Evolutionary conservation across 108 stramenopile genomes (phyloP).

Genomic region (Fragilaria crotonensis): DNA sequence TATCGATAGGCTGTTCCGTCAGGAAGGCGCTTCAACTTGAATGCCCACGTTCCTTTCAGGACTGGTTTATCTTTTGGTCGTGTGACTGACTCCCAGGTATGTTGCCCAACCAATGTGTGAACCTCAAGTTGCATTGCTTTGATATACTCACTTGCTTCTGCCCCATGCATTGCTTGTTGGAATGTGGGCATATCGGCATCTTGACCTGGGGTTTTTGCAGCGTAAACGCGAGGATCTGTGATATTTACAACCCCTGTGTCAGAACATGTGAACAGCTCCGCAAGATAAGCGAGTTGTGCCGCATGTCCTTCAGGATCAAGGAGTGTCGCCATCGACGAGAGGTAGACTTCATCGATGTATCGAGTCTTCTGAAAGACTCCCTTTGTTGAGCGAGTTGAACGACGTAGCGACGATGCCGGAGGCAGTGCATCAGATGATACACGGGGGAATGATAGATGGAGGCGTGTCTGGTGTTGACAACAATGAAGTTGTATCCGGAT

Average conservation of each 20-base stretch:
- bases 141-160: background rate
- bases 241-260: background rate
- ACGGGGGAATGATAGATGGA: background rate
- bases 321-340: background rate
- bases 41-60: constrained; percentile 18
- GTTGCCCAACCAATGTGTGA: background rate
- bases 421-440: background rate
- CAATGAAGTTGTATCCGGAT: no score
- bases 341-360: background rate
- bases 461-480: background rate
- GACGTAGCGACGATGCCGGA: background rate
- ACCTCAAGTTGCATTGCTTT: background rate
- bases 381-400: background rate
- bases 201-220: background rate
- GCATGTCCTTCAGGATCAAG: background rate
- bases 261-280: background rate
- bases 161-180: constrained; percentile 1
- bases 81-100: constrained; percentile 1
- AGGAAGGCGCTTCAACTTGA: constrained; percentile 18
- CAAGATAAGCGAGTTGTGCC: background rate
- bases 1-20: constrained; percentile 16
- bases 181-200: background rate
- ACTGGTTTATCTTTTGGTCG: background rate
- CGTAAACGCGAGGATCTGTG: background rate
- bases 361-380: background rate